phyloP scores from a whole-genome alignment of 176 grass and related monocot genomes.

The Guadua angustifolia region DNA sequence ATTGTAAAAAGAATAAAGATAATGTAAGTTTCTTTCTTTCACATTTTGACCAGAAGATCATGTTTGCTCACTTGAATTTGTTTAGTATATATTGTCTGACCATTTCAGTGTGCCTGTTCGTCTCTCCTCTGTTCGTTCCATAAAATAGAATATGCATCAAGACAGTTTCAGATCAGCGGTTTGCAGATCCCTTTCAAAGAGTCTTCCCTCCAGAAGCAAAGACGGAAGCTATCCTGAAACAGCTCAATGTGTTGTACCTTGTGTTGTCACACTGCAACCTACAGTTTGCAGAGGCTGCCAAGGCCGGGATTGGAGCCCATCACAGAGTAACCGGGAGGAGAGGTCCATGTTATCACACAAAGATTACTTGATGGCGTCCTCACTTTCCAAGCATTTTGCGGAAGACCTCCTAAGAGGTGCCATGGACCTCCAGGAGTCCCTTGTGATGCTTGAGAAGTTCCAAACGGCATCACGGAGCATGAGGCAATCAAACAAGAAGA shows the following conservation, averaged over 20 bases:
- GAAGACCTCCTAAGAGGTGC: conserved; percentile 76
- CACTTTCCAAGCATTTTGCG: conserved; percentile 58
- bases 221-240: conserved; percentile 45
- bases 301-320: conserved; percentile 30
- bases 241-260: conserved; percentile 22
- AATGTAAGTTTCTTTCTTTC: conserved; percentile 42
- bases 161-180: conserved; percentile 85
- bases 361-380: conserved; percentile 52
- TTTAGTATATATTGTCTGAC: conserved; percentile 38
- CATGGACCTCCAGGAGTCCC: conserved; percentile 78
- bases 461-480: conserved; percentile 52
- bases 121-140: conserved; percentile 26
- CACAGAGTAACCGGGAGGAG: conserved; percentile 48
- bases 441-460: conserved; percentile 75
- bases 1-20: not conserved
- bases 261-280: conserved; percentile 55
- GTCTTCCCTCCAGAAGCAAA: conserved; percentile 46
- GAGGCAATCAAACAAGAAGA: conserved; percentile 47
- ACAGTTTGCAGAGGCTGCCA: conserved; percentile 39
- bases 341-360: conserved; percentile 48
- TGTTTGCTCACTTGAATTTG: conserved; percentile 30
- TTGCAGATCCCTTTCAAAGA: conserved; percentile 84
- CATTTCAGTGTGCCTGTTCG: conserved; percentile 29
- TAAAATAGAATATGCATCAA: conserved; percentile 69
- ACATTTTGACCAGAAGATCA: conserved; percentile 5